Evolutionary conservation across 768 basidiomycete genomes (phyloP).

Genomic region (Hericium alpestre): DNA sequence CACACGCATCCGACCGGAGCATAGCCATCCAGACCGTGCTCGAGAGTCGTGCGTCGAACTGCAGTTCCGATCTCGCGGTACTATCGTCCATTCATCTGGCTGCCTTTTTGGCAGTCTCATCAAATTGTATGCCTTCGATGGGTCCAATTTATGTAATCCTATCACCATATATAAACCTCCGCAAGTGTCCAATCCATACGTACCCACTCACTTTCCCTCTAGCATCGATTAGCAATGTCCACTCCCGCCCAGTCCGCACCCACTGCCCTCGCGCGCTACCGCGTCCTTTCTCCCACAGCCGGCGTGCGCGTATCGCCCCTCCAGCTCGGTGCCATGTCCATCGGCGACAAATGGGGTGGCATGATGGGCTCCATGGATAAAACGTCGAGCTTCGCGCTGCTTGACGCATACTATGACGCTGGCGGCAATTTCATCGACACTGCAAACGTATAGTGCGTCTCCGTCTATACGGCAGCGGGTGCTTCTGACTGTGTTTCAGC

Average conservation of each 20-base stretch:
- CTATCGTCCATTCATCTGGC: too few relatives aligned
- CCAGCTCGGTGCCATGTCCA: conserved; percentile 15
- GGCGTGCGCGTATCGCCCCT: conserved; percentile 19
- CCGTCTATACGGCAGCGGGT: too few relatives aligned
- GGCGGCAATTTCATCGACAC: conserved; percentile 7
- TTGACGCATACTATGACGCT: conserved; percentile 25
- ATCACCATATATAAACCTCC: too few relatives aligned
- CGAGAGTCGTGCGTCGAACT: too few relatives aligned
- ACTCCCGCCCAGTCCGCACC: neutral
- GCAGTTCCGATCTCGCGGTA: too few relatives aligned
- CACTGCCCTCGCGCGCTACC: conserved; percentile 10
- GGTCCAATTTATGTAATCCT: too few relatives aligned
- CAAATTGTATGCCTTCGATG: too few relatives aligned
- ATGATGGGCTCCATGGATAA: conserved; percentile 28
- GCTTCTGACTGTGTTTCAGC: neutral
- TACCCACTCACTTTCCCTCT: too few relatives aligned
- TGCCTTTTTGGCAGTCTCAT: too few relatives aligned
- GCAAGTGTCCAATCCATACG: too few relatives aligned
- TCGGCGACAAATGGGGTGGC: conserved; percentile 12
- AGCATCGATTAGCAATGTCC: neutral
- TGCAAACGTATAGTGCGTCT: neutral
- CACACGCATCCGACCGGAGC: too few relatives aligned
- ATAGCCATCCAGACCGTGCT: too few relatives aligned
- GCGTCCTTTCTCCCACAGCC: conserved; percentile 10
- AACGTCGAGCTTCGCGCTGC: conserved; percentile 25